These are phyloP conservation scores for Orbilia blumenaviensis DNA, from an alignment of 2,329 filamentous ascomycete species.

Conservation along the genomic window DNA sequence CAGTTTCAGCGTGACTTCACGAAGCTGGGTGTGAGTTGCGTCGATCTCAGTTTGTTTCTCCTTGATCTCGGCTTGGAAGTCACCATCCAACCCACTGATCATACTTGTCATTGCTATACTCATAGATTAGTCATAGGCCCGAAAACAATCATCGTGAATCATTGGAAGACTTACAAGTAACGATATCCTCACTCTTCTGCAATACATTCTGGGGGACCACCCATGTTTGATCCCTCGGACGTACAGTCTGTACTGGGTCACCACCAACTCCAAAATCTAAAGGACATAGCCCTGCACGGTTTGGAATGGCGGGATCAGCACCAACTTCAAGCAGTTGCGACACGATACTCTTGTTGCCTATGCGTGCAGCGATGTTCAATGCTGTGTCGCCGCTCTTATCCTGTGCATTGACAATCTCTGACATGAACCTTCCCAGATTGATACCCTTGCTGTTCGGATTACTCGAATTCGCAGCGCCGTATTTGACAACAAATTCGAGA, in stretches of 20 bases:
- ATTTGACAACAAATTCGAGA: slow-evolving; percentile 90
- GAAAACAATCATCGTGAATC: background rate
- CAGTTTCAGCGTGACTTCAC: slow-evolving; percentile 79
- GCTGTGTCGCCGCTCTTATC: slow-evolving; percentile 96
- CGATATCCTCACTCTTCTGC: slow-evolving; percentile 81
- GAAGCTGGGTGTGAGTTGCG: slow-evolving; percentile 79
- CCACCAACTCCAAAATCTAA: slow-evolving; percentile 93
- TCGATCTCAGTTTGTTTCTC: slow-evolving; percentile 86
- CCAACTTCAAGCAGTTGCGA: slow-evolving; percentile 96
- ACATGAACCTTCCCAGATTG: slow-evolving; percentile 91
- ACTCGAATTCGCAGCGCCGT: slow-evolving; percentile 66
- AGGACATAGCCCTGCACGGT: slow-evolving; percentile 85
- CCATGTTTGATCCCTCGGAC: slow-evolving; percentile 61
- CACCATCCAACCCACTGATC: slow-evolving; percentile 77
- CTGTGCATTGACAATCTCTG: slow-evolving; percentile 93
- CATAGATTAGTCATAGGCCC: slow-evolving; percentile 58
- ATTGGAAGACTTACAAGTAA: slow-evolving; percentile 72
- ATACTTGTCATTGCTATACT: slow-evolving; percentile 79
- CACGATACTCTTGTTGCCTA: slow-evolving; percentile 92
- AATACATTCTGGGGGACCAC: slow-evolving; percentile 68
- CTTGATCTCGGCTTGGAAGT: slow-evolving; percentile 82
- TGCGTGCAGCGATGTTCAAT: slow-evolving; percentile 89
- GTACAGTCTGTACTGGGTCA: slow-evolving; percentile 65
- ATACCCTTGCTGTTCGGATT: slow-evolving; percentile 70
- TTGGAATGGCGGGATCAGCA: slow-evolving; percentile 89